Base-by-base conservation (phyloP, 2,329 filamentous ascomycete species). In the Ilyonectria destructans region DNA sequence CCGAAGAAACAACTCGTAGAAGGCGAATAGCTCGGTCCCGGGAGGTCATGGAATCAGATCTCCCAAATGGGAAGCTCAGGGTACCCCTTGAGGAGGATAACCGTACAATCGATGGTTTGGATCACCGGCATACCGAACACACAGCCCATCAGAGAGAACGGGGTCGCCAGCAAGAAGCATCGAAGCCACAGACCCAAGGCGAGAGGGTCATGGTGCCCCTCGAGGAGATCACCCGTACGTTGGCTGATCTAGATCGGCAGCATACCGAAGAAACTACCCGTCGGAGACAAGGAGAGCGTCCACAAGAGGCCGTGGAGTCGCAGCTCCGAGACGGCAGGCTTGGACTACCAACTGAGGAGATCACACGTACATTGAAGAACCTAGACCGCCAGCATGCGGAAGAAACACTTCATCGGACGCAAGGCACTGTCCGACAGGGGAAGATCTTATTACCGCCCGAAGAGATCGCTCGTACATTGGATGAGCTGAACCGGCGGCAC, bases 1-100 rank as follows among this genome's bases (percentile, higher is more conserved):
- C n/a, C 55, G 55, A 58, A 23, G 55, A 37, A 46, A 58, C 55
- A 21, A n/a, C 55, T 58, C 55, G 37, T 29, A 3, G 43, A 23
- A 21, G 55, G 21, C 37, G n/a, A n/a, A n/a, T n/a, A n/a, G n/a
- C n/a, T n/a, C n/a, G n/a, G n/a, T n/a, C n/a, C n/a, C n/a, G n/a
- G n/a, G n/a, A n/a, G n/a, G n/a, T n/a, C n/a, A n/a, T n/a, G n/a
- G 43, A 43, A 35, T 45, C 19, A 45, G 37, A 29, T 23, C 49
- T 33, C 49, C 29, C 15, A 31, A 54, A 54, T 54, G 23, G 8
- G 49, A 31, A 54, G 26, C 49, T 33, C 26, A 54, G 49, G n/a
- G 33, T 54, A 17, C 49, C n/a, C n/a, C n/a, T n/a, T n/a, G n/a
- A n/a, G n/a, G n/a, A n/a, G n/a, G n/a, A n/a, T n/a, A n/a, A n/a